A percentile compares a stretch with the other conserved stretches of the same genome.
phyloP scores from a whole-genome alignment of 2,329 filamentous ascomycete genomes.

The Chrysoporthe puriensis region DNA sequence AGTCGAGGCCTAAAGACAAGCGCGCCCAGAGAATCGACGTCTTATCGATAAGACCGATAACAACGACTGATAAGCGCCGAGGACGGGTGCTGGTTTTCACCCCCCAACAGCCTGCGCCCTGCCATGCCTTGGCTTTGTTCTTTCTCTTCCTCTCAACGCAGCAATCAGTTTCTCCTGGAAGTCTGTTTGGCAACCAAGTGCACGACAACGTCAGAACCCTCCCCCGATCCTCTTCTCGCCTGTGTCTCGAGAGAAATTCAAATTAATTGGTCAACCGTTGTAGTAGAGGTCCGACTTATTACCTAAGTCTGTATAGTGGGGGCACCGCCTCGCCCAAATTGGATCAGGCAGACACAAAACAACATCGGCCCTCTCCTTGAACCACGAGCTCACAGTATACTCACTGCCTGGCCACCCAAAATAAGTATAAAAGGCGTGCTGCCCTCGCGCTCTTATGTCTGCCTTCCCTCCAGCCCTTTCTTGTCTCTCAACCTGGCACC shows the following conservation, averaged over 20 bases:
- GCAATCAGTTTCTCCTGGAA: no score
- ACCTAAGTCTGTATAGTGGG: background rate
- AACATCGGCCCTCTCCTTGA: background rate
- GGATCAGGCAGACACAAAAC: background rate
- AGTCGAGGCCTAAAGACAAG: background rate
- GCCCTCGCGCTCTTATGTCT: background rate
- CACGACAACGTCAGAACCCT: no score
- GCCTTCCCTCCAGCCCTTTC: background rate
- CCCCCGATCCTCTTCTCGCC: no score
- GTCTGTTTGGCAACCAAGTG: background rate
- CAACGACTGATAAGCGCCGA: background rate
- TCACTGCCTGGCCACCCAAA: no score
- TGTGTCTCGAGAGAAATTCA: background rate
- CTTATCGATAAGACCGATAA: conserved; percentile 12
- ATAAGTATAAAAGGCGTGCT: background rate
- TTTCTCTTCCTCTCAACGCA: background rate
- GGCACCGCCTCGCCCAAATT: background rate
- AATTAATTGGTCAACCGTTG: background rate
- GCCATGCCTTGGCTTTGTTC: background rate
- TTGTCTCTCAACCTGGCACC: background rate
- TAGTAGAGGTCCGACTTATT: background rate
- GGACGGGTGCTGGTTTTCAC: background rate
- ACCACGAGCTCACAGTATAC: background rate
- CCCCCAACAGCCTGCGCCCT: background rate
- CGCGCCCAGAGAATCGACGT: background rate